Evolutionary conservation across 2,329 filamentous ascomycete species (phyloP), one percentile per base, ranked within the genome.

Genomic region (Coleophoma cylindrospora): DNA sequence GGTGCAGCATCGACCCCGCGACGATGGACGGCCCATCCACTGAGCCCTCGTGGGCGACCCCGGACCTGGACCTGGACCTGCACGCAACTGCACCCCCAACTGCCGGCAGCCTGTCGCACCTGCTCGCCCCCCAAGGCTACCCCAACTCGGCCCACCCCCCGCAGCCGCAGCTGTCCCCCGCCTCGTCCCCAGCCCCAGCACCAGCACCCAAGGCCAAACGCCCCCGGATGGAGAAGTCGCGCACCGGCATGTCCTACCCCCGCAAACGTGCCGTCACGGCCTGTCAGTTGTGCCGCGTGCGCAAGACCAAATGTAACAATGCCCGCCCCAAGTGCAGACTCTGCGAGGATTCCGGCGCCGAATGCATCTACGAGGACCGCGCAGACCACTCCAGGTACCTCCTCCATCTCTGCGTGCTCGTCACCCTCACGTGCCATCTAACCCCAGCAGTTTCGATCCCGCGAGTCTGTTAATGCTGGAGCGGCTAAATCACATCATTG

Each of bases 251-350:
- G 34, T 47, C 33, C 7, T 48, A 48, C 21, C 47, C 47, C 6
- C 17, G 47, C 6, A 40, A 40, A 43, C 36, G 47, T 4, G 47
- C 47, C 14, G 47, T 48, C 22, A 47, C 45, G 17, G 62, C 62
- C 7, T 64, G 62, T 34, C 56, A 61, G 40, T 37, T 57, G 9
- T 64, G 62, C 48, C 50, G 62, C n/a, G 34, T 55, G 32, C 53
- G 61, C 8, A 64, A 64, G 48, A 54, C 62, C 12, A 61, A 58
- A 38, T 64, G 62, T 53, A 59, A 63, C 48, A 59, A 57, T 33
- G 54, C 27, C 12, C 52, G 56, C 17, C 61, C 61, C 6, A 34
- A 17, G 8, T 64, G 62, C 47, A 53, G 43, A 7, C 32, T 58
- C 4, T 64, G 62, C 48, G 37, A 41, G 11, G 34, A 48, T 8